Evolutionary conservation across 257 asterid species (phyloP).

Genomic region (Nicotiana noctiflora): DNA sequence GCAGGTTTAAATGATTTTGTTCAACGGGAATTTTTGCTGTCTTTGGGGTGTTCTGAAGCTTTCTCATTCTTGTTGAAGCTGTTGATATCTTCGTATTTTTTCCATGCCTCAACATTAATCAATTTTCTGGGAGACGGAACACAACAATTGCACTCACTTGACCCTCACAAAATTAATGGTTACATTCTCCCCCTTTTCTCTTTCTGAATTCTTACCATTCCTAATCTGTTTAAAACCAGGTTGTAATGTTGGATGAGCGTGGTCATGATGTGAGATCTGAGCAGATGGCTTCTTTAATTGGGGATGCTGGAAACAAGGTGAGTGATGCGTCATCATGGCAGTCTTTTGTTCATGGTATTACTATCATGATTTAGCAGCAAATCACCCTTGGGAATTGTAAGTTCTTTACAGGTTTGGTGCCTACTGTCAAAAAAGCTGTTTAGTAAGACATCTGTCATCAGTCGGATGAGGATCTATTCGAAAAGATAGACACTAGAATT

Average conservation of each 20-base stretch:
- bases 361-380: not conserved
- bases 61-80: no score
- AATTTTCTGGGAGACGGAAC: no score
- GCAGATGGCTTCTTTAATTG: slow-evolving; percentile 72
- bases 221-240: slow-evolving; percentile 35
- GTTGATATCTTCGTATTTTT: no score
- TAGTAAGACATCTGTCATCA: not conserved
- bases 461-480: not conserved
- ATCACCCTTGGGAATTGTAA: not conserved
- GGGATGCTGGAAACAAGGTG: slow-evolving; percentile 66
- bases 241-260: slow-evolving; percentile 70
- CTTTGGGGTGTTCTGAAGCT: no score
- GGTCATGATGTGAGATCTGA: slow-evolving; percentile 57
- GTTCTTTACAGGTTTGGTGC: not conserved
- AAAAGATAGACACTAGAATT: not conserved
- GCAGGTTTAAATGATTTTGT: no score
- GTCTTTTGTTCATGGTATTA: not conserved
- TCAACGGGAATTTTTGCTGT: no score
- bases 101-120: no score
- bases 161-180: not conserved
- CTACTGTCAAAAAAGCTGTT: not conserved
- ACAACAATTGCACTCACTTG: no score
- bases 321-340: not conserved
- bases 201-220: not conserved
- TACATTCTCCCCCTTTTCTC: not conserved